Base-by-base conservation (phyloP, 305 asterid species). In the Plantago lanceolata region DNA sequence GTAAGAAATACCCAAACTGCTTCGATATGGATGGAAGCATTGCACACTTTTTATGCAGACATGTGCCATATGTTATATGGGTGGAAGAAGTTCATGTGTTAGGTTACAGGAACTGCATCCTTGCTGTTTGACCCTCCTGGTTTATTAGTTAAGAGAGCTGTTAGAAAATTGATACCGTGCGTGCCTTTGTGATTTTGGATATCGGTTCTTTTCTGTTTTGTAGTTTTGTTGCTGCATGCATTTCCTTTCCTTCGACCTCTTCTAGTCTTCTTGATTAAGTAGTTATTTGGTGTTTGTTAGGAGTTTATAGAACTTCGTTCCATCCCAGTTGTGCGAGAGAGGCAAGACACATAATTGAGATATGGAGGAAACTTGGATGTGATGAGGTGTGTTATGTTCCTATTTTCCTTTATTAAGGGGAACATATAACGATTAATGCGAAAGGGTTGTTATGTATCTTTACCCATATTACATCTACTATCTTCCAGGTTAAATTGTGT, bases 311-410 rank as follows among this genome's bases (percentile, higher is more conserved):
- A 82, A 88, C 90, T 65, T 82, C 97, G 31, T 93, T 93, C 79
- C 99, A 93, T 76, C 99, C 99, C 68, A 79, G 87, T 61, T 93
- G 99, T 82, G 99, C 97, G 18, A 79, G 99, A 83, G 99, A 93
- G 73, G 97, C 96, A 59, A 76, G 75, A 61, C 88, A 90, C 76
- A 79, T 90, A 77, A 85, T 93, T 97, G 97, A 93, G 85, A 89
- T 93, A 69, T 93, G 99, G 99, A 96, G 95, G 56, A 87, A 84
- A 78, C 83, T 81, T 71, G 97, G 90, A 79, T 81, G 83, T 79
- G 97, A 93, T 66, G 95, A 93, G 88, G 99, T 93, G 67, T 72
- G 88, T 69, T 60, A 31, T 31, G 8, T 31, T 31, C 8, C 37
- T 31, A 6, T 31, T n/a, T n/a, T n/a, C n/a, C n/a, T n/a, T n/a